These are phyloP conservation scores for Strobilomyces confusus DNA, from an alignment of 768 basidiomycete genomes.

Conservation along the genomic window DNA sequence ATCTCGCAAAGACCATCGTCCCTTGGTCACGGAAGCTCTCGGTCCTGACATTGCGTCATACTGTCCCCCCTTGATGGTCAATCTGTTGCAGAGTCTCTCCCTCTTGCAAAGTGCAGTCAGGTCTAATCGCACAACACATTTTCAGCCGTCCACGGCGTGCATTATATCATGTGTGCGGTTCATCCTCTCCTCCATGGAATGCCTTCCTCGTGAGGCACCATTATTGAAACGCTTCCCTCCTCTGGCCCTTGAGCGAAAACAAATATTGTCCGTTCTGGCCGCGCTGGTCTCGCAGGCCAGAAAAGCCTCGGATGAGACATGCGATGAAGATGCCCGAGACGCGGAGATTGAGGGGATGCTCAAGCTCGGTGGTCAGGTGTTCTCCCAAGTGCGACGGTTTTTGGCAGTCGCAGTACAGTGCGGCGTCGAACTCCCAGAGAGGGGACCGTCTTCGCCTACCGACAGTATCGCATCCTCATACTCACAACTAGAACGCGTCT, in stretches of 20 bases:
- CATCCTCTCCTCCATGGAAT: constrained; percentile 79
- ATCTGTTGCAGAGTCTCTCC: constrained; percentile 80
- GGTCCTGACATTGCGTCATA: constrained; percentile 55
- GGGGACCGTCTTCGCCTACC: constrained; percentile 31
- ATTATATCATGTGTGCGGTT: constrained; percentile 92
- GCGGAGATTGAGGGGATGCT: constrained; percentile 75
- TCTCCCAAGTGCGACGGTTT: constrained; percentile 76
- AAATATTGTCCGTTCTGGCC: constrained; percentile 76
- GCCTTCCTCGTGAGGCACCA: constrained; percentile 76
- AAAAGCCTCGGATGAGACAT: constrained; percentile 48
- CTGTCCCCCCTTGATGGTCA: constrained; percentile 76
- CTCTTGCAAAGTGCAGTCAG: constrained; percentile 83
- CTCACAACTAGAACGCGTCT: constrained; percentile 12
- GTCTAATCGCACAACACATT: constrained; percentile 74
- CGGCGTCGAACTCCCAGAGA: constrained; percentile 63
- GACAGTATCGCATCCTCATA: constrained; percentile 16
- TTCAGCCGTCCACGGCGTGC: constrained; percentile 90
- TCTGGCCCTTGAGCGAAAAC: constrained; percentile 75
- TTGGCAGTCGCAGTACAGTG: constrained; percentile 72
- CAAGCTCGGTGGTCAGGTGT: constrained; percentile 73
- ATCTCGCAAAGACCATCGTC: constrained; percentile 39
- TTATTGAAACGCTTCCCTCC: constrained; percentile 61
- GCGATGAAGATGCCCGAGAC: constrained; percentile 44
- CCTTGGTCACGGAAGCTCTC: constrained; percentile 43
- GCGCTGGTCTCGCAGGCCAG: constrained; percentile 79